Base-by-base conservation (phyloP, 78 protist genomes). In the Dictyostelium capitatum region DNA sequence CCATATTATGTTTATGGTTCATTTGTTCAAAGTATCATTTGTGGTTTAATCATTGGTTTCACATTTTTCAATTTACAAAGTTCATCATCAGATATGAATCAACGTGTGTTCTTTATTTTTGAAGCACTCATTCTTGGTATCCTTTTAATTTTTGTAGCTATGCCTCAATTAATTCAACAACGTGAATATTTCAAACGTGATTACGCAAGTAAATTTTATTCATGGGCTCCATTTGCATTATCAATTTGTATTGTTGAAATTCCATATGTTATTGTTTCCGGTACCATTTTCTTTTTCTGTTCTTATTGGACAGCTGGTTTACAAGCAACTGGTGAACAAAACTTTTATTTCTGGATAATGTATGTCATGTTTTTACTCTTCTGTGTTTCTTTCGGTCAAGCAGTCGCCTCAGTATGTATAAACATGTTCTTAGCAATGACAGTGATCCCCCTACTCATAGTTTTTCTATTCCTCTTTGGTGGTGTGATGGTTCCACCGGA, bases 401-500 rank as follows among this genome's bases (percentile, higher is more conserved):
- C 74, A 19, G 15, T 87, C 2, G 72, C 69, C 12, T 82, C 92
- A 3, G 12, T 75, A 17, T 87, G 92, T 41, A 14, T 79, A 0
- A 56, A 87, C 56, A 64, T 72, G 0, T 19, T 69, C 14, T n/a
- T 77, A 17, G 80, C 91, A 12, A 74, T 72, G 89, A 82, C 77
- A 23, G 56, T 82, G 30, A 62, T 91, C 3, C 95, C 95, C 43
- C 54, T 91, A 7, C 14, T 91, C 19, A 54, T 74, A 9, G 80
- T 91, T 10, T 82, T 82, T 83, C 25, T 91, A 17, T 91, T 91
- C 84, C 23, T 91, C 5, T 91, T 91, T 56, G 54, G 79, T 74
- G 95, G 95, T 47, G 95, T 91, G 8, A 67, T 91, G 83, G 78
- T 65, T 6, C 82, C 83, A 70, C 11, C 28, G 41, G 8, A 20